phyloP scores from a whole-genome alignment of 169 alveolate genomes.

The Eimeria zaria region DNA sequence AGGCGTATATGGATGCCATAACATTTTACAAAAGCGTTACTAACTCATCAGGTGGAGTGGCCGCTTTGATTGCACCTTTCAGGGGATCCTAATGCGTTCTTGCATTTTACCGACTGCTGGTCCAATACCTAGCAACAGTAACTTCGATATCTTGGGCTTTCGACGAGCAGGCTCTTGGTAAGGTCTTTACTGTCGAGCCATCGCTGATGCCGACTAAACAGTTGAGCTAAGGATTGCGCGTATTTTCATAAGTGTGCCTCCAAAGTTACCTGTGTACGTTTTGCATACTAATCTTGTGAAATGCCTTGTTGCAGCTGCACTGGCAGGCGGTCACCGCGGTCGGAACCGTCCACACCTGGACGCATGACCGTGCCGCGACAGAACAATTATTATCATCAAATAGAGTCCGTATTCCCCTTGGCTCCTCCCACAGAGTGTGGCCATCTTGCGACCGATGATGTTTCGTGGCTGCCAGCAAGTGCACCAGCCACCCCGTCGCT shows the following conservation, averaged over 20 bases:
- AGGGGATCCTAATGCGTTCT: slow-evolving; percentile 37
- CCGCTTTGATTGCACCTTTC: not conserved
- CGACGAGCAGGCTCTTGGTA: not conserved
- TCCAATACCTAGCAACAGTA: not conserved
- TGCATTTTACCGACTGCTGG: not conserved
- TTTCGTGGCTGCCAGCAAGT: slow-evolving; percentile 1
- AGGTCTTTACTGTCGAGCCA: not conserved
- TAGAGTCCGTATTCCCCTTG: not conserved
- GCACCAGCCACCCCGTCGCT: slow-evolving; percentile 8
- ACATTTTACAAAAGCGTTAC: not conserved
- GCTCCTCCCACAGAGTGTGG: not conserved
- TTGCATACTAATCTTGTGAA: not conserved
- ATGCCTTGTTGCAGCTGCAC: not conserved
- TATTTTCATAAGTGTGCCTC: not conserved
- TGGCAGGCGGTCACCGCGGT: not conserved
- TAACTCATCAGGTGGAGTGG: not conserved
- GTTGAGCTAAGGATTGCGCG: not conserved
- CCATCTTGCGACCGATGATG: not conserved
- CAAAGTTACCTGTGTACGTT: not conserved
- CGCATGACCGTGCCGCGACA: not conserved
- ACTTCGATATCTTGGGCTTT: not conserved
- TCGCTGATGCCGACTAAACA: not conserved
- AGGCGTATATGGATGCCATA: not conserved
- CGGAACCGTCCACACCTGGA: slow-evolving; percentile 28
- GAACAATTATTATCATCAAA: not conserved